Percentiles rank a stretch among this genome's conserved stretches.
These are phyloP conservation scores for Elsinoe ampelina DNA, from an alignment of 2,329 filamentous ascomycete species.

Conservation along the genomic window DNA sequence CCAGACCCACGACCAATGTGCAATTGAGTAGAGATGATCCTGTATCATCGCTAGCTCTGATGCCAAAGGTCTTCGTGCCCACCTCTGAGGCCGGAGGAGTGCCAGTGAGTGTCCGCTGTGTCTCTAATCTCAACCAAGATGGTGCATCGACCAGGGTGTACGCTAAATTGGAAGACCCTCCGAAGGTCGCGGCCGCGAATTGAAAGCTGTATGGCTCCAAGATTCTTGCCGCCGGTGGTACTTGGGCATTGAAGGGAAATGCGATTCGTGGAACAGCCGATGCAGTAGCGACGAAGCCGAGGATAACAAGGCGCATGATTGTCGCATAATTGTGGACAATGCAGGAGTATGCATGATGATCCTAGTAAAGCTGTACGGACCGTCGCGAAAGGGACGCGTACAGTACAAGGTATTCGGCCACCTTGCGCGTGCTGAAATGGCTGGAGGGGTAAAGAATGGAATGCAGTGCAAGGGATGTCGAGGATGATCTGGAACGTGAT, in stretches of 20 bases:
- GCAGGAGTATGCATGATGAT: slow-evolving; percentile 12
- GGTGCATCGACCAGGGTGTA: slow-evolving; percentile 61
- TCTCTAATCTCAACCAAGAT: slow-evolving; percentile 65
- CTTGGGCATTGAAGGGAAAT: slow-evolving; percentile 76
- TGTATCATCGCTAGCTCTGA: slow-evolving; percentile 59
- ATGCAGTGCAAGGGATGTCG: neutral
- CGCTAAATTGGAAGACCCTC: slow-evolving; percentile 42
- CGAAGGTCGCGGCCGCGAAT: slow-evolving; percentile 66
- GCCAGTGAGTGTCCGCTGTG: slow-evolving; percentile 57
- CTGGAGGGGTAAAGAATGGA: slow-evolving; percentile 10
- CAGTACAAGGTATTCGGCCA: neutral
- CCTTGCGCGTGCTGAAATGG: slow-evolving; percentile 8
- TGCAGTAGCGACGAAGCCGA: slow-evolving; percentile 28
- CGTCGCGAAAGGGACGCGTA: slow-evolving; percentile 9
- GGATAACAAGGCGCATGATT: slow-evolving; percentile 46
- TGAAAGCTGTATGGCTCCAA: slow-evolving; percentile 58
- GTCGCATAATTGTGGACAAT: neutral
- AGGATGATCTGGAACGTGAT: neutral
- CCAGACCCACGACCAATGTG: slow-evolving; percentile 60
- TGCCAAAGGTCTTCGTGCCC: slow-evolving; percentile 51
- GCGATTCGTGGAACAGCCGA: slow-evolving; percentile 29
- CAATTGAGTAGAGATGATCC: slow-evolving; percentile 57
- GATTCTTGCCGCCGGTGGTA: slow-evolving; percentile 67
- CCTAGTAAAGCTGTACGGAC: neutral
- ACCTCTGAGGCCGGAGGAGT: slow-evolving; percentile 52